Base-by-base conservation (phyloP, 2,329 filamentous ascomycete genomes). In the Nigrospora osmanthi region DNA sequence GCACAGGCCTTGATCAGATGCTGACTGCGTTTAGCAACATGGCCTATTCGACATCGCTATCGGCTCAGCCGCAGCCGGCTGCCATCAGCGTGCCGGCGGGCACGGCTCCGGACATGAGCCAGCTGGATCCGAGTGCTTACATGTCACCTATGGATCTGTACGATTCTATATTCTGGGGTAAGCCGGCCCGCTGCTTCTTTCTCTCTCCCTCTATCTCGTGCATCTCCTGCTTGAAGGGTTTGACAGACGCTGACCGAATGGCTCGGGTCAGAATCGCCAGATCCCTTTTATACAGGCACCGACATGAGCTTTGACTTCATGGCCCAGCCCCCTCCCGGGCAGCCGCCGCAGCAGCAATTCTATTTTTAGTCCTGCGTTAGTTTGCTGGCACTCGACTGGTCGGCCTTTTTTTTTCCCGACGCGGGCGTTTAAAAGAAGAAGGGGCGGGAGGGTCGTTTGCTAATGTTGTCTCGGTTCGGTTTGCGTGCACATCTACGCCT, bases 71-170 rank as follows among this genome's bases (percentile, higher is more conserved):
- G 10, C 55, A 58, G 43, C 44, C 54, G 12, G 23, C 23, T 28
- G 23, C 23, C 65, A 62, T 40, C 54, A 51, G 15, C 49, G 43
- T 28, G 23, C 57, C 12, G 52, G 55, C 14, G 59, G 49, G 28
- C 58, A 64, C 37, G 60, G 57, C 40, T 32, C 61, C 73, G 7
- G 72, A 71, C 38, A 61, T 80, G 41, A 60, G 65, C 40, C 60
- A 67, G 33, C 63, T 77, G 11, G 80, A 82, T 48, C 75, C 76
- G 14, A 68, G 73, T 3, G 67, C 77, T 32, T 76, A 79, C 52
- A 78, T 83, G 70, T 80, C 80, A 34, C 80, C 80, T 1, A 80
- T 84, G 78, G 80, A 84, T 48, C 63, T 84, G 1, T 84, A 82
- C 56, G 79, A 83, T 54, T 81, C 78, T 4, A 84, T 84, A 38